Conservation (phyloP, 2,329 filamentous ascomycete species). For the Westerdykella sp. region DNA sequence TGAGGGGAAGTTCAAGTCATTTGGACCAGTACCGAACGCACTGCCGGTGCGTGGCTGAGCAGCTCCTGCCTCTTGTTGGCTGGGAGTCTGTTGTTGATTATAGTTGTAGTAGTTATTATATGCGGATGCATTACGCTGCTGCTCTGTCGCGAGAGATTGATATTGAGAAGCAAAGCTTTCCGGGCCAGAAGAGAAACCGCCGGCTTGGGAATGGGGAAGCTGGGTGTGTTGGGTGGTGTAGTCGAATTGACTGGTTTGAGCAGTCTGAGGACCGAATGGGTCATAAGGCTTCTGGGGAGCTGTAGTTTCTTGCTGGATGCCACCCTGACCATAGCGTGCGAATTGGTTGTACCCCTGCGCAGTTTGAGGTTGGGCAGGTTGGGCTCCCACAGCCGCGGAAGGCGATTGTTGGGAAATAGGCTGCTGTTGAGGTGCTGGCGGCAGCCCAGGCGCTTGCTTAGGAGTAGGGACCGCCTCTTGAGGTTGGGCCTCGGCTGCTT, state of each 20-base stretch:
- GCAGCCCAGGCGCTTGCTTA: conserved; percentile 57
- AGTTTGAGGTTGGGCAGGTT: conserved; percentile 49
- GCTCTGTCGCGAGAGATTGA: conserved; percentile 61
- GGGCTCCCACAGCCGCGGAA: conserved; percentile 46
- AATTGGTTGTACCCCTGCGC: conserved; percentile 56
- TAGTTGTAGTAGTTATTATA: conserved; percentile 63
- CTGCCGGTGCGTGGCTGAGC: conserved; percentile 71
- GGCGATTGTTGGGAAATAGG: conserved; percentile 40
- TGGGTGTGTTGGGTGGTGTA: conserved; percentile 49
- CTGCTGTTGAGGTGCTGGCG: conserved; percentile 53
- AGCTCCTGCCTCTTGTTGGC: conserved; percentile 63
- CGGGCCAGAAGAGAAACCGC: conserved; percentile 65
- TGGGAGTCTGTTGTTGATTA: conserved; percentile 44
- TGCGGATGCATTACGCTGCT: conserved; percentile 56
- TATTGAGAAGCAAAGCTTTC: conserved; percentile 73
- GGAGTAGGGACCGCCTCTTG: conserved; percentile 44
- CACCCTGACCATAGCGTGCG: conserved; percentile 60
- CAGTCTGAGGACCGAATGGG: conserved; percentile 72
- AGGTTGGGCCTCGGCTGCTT: conserved; percentile 35
- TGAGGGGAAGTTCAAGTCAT: conserved; percentile 57
- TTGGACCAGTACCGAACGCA: conserved; percentile 60
- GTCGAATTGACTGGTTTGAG: conserved; percentile 44
- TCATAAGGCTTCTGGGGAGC: conserved; percentile 78
- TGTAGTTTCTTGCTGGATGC: conserved; percentile 54
- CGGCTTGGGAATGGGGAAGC: conserved; percentile 54